Evolutionary conservation across 306 rosid genomes (phyloP).

Genomic region (Leucaena leucocephala): DNA sequence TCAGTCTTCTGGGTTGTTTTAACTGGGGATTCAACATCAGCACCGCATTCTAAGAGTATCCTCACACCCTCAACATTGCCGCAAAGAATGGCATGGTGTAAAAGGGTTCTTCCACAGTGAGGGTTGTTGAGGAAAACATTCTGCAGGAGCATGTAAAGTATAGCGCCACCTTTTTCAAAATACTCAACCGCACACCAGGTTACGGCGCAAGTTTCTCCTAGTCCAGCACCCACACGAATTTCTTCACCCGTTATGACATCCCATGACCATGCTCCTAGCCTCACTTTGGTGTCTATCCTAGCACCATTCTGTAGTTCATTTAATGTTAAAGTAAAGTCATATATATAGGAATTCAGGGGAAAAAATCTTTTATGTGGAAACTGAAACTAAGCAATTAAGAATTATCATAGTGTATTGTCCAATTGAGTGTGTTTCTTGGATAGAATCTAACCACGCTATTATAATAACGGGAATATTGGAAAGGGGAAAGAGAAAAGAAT

Average conservation of each 20-base stretch:
- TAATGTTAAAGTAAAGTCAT: slow-evolving; percentile 3
- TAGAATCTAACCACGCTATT: background rate
- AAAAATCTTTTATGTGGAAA: slow-evolving; percentile 15
- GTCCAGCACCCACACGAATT: slow-evolving; percentile 93
- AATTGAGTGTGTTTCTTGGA: background rate
- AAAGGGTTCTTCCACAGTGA: slow-evolving; percentile 75
- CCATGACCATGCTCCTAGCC: slow-evolving; percentile 97
- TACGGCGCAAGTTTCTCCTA: slow-evolving; percentile 82
- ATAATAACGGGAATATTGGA: slow-evolving; percentile 25
- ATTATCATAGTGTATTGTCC: slow-evolving; percentile 10
- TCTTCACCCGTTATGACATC: slow-evolving; percentile 85
- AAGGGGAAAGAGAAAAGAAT: slow-evolving; percentile 29
- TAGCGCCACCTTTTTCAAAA: slow-evolving; percentile 81
- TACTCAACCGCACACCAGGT: slow-evolving; percentile 97
- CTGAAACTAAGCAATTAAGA: slow-evolving; percentile 10
- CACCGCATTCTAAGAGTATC: slow-evolving; percentile 64
- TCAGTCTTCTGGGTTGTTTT: slow-evolving; percentile 58
- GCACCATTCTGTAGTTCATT: slow-evolving; percentile 63
- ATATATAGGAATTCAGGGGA: background rate
- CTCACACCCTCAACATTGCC: slow-evolving; percentile 69
- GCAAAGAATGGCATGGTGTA: slow-evolving; percentile 88
- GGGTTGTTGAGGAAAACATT: slow-evolving; percentile 43
- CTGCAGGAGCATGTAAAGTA: slow-evolving; percentile 68
- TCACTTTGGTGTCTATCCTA: slow-evolving; percentile 53
- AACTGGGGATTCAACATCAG: slow-evolving; percentile 60